phyloP scores from a whole-genome alignment of 2,329 filamentous ascomycete species.

The Bipolaris sorokiniana region DNA sequence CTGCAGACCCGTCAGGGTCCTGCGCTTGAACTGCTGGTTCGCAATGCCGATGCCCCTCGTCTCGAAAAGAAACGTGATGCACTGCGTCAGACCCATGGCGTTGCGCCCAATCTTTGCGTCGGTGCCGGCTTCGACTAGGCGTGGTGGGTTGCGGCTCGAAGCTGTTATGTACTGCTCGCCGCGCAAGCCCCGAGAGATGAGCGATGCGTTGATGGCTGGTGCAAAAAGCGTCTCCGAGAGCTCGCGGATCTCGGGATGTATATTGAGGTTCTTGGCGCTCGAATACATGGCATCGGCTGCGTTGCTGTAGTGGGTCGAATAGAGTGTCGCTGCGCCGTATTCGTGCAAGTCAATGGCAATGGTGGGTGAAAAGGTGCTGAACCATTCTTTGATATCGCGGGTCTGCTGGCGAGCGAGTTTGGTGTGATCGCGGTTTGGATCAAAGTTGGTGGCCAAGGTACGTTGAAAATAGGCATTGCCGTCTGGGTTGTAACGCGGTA shows the following conservation, averaged over 20 bases:
- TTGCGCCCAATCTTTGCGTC: slow-evolving; percentile 49
- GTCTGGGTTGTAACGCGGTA: slow-evolving; percentile 48
- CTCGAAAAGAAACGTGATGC: slow-evolving; percentile 46
- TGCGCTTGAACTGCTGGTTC: slow-evolving; percentile 43
- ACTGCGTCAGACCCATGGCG: slow-evolving; percentile 46
- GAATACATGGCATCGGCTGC: slow-evolving; percentile 44
- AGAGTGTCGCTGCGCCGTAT: slow-evolving; percentile 37
- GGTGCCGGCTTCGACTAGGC: slow-evolving; percentile 43
- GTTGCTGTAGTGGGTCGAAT: slow-evolving; percentile 39
- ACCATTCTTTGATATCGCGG: slow-evolving; percentile 43
- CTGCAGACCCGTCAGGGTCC: slow-evolving; percentile 40
- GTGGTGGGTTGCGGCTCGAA: slow-evolving; percentile 28
- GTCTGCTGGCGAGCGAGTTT: slow-evolving; percentile 47
- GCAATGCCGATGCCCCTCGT: slow-evolving; percentile 47
- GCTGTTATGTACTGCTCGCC: slow-evolving; percentile 47
- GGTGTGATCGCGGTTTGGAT: slow-evolving; percentile 48
- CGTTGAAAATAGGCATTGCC: slow-evolving; percentile 48
- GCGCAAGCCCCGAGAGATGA: slow-evolving; percentile 36
- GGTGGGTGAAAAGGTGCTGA: slow-evolving; percentile 41
- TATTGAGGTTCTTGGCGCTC: slow-evolving; percentile 48
- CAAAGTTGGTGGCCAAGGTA: slow-evolving; percentile 44
- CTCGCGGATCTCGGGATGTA: slow-evolving; percentile 41
- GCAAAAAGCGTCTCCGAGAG: slow-evolving; percentile 46
- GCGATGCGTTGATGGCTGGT: slow-evolving; percentile 38
- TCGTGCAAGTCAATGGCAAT: slow-evolving; percentile 49